Evolutionary conservation across 139 green algal genomes (phyloP).

Genomic region (Chlamydomonas schloesseri): DNA sequence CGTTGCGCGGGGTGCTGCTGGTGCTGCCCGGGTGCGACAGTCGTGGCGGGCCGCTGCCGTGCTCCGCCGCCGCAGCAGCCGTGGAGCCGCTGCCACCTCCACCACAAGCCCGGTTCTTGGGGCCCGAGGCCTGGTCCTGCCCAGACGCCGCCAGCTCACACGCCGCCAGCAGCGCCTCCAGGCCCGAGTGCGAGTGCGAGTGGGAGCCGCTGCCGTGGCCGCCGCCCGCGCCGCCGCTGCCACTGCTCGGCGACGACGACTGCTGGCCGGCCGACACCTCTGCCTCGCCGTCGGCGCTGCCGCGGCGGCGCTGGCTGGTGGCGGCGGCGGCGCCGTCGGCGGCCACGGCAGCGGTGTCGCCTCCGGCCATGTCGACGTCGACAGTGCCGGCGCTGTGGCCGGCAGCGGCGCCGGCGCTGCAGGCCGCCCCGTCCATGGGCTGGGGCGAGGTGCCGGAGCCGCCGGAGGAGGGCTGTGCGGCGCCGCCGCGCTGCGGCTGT

Average conservation of each 20-base stretch:
- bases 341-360: too few species aligned
- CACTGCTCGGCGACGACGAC: constrained; percentile 1
- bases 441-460: background rate
- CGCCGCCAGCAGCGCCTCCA: constrained; percentile 41
- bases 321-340: too few species aligned
- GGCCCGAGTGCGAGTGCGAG: constrained; percentile 1
- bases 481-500: background rate
- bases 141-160: constrained; percentile 45
- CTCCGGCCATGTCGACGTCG: too few species aligned
- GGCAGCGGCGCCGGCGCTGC: too few species aligned
- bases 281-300: too few species aligned
- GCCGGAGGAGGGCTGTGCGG: too few species aligned
- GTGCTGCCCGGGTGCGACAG: constrained; percentile 11
- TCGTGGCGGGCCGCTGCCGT: background rate
- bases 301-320: too few species aligned
- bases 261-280: background rate
- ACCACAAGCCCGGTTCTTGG: background rate
- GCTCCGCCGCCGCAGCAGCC: background rate
- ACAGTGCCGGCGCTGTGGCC: too few species aligned
- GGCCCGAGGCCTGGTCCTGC: constrained; percentile 15
- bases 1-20: background rate
- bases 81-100: too few species aligned
- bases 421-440: too few species aligned
- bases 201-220: too few species aligned
- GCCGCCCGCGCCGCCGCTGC: background rate